These are phyloP conservation scores for Alnus glutinosa DNA, from an alignment of 306 rosid species.

Conservation along the genomic window DNA sequence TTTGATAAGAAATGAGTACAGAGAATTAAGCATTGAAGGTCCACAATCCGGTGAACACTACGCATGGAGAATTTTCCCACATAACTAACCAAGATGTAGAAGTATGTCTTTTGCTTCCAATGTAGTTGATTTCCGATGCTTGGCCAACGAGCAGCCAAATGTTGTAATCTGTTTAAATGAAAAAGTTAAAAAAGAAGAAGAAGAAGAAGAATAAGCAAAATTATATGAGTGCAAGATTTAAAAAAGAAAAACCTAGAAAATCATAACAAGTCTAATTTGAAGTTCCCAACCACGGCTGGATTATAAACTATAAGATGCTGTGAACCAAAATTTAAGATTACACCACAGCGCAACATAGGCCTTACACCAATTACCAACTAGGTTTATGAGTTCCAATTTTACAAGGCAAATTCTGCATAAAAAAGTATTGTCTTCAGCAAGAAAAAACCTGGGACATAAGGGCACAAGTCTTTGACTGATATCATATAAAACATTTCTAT, in stretches of 20 bases:
- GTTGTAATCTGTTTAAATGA: slow-evolving; percentile 63
- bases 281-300: neutral
- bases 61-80: neutral
- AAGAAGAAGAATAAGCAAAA: neutral
- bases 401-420: neutral
- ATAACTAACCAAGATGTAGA: slow-evolving; percentile 78
- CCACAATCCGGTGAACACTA: neutral
- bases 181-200: slow-evolving; percentile 20
- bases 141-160: slow-evolving; percentile 91
- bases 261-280: neutral
- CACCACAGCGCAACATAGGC: slow-evolving; percentile 9
- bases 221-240: neutral
- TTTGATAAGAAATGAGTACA: neutral
- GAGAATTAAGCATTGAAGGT: slow-evolving; percentile 22
- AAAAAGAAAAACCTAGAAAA: neutral
- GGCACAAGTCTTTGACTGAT: neutral
- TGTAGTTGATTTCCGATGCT: slow-evolving; percentile 84
- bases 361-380: slow-evolving; percentile 13
- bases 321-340: neutral
- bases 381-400: slow-evolving; percentile 1
- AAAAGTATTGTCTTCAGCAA: neutral
- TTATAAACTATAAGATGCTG: neutral
- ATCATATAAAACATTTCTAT: neutral
- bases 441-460: neutral
- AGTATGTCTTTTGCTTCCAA: slow-evolving; percentile 94